Conservation (phyloP, 345 rosid species). For the Syzygium aromaticum region DNA sequence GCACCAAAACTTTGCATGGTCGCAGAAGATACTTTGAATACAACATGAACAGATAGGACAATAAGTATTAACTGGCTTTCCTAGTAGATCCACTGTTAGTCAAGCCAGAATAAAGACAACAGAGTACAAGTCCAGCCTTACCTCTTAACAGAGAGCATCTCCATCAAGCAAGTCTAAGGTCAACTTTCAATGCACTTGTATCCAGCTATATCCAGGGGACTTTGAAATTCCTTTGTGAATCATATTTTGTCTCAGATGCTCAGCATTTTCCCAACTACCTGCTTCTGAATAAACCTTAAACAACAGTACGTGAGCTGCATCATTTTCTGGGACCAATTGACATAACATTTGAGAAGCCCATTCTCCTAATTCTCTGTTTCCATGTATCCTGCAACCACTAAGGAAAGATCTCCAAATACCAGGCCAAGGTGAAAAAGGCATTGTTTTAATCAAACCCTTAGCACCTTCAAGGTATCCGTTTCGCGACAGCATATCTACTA, state of each 20-base stretch:
- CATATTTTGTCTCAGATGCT: slow-evolving; percentile 8
- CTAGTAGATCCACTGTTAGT: neutral
- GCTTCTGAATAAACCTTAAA: slow-evolving; percentile 22
- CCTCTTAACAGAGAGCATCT: neutral
- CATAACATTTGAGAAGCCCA: slow-evolving; percentile 26
- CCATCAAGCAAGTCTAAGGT: neutral
- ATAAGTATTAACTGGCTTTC: neutral
- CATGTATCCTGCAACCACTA: slow-evolving; percentile 32
- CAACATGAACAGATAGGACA: neutral
- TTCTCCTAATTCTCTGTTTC: slow-evolving; percentile 24
- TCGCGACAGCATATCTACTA: slow-evolving; percentile 35
- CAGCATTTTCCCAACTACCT: slow-evolving; percentile 32
- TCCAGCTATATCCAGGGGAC: slow-evolving; percentile 26
- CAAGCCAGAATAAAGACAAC: neutral
- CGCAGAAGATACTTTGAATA: neutral
- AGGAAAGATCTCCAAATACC: slow-evolving; percentile 32
- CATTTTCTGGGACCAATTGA: slow-evolving; percentile 23
- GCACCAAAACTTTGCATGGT: neutral
- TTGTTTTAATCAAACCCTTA: slow-evolving; percentile 16
- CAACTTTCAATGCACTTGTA: neutral
- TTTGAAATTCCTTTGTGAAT: slow-evolving; percentile 7
- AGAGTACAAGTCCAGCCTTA: neutral
- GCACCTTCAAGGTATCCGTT: slow-evolving; percentile 26
- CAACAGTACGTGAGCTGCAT: slow-evolving; percentile 17
- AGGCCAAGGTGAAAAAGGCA: slow-evolving; percentile 31